A percentile compares a stretch with the other conserved stretches of the same genome.
phyloP scores from a whole-genome alignment of 768 basidiomycete species.

The Hebeloma cylindrosporum region DNA sequence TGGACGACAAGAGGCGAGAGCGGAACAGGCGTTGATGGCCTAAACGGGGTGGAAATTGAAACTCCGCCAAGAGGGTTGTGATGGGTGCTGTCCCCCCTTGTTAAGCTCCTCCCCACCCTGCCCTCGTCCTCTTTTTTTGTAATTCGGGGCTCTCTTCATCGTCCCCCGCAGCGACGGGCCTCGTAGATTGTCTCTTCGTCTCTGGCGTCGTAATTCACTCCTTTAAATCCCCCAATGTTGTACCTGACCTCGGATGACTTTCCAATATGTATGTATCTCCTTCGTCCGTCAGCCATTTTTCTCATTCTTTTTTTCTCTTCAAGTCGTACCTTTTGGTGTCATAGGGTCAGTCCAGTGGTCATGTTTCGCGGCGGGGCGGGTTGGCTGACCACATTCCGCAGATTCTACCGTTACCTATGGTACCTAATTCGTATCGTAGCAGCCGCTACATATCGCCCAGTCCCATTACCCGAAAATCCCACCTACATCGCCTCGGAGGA shows the following conservation, averaged over 20 bases:
- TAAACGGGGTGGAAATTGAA: no score
- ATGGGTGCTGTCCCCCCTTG: slow-evolving; percentile 6
- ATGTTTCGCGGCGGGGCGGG: not conserved
- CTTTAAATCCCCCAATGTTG: slow-evolving; percentile 55
- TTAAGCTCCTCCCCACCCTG: slow-evolving; percentile 9
- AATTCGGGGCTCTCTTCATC: slow-evolving; percentile 13
- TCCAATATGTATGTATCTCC: slow-evolving; percentile 72
- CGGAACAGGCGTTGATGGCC: no score
- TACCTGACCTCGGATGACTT: slow-evolving; percentile 91
- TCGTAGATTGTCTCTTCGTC: slow-evolving; percentile 28
- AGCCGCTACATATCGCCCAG: slow-evolving; percentile 79
- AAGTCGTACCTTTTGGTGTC: slow-evolving; percentile 88
- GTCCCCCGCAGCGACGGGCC: slow-evolving; percentile 23
- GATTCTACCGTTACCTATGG: slow-evolving; percentile 95
- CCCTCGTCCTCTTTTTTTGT: slow-evolving; percentile 7
- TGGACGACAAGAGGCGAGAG: no score
- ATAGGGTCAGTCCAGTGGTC: slow-evolving; percentile 59
- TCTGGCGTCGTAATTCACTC: slow-evolving; percentile 42
- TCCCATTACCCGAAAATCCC: slow-evolving; percentile 86
- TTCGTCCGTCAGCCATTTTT: slow-evolving; percentile 4
- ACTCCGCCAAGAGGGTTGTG: slow-evolving; percentile 10
- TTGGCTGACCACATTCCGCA: slow-evolving; percentile 31
- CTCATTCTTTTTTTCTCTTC: slow-evolving; percentile 19
- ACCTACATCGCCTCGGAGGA: slow-evolving; percentile 90
- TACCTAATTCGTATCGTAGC: slow-evolving; percentile 83